Evolutionary conservation across 768 basidiomycete species (phyloP).

Genomic region (Tubosaeta sp.): DNA sequence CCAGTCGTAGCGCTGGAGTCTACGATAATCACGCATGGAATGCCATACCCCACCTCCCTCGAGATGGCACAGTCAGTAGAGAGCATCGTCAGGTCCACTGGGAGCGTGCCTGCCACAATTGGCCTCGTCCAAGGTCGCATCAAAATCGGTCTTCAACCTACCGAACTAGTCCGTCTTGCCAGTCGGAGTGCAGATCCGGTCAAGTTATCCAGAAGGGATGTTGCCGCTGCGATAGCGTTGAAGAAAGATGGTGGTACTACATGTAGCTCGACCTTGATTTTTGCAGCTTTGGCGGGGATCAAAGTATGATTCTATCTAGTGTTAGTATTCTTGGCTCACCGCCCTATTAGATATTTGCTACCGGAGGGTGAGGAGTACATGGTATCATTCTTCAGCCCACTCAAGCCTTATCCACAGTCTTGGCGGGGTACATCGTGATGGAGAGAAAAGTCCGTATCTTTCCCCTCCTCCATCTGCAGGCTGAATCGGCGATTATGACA

Average conservation of each 20-base stretch:
- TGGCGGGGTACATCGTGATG: conserved; percentile 82
- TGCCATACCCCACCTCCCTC: conserved; percentile 77
- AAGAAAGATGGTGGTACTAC: conserved; percentile 78
- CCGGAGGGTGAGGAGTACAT: conserved; percentile 70
- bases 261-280: conserved; percentile 68
- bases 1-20: conserved; percentile 91
- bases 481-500: conserved; percentile 29
- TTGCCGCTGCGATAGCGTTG: conserved; percentile 67
- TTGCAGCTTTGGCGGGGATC: conserved; percentile 80
- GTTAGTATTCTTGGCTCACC: conserved; percentile 6
- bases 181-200: conserved; percentile 43
- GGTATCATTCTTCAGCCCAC: not conserved
- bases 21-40: conserved; percentile 88
- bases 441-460: conserved; percentile 51
- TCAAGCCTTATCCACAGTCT: conserved; percentile 43
- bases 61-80: conserved; percentile 71
- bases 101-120: conserved; percentile 88
- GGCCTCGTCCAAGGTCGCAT: conserved; percentile 78
- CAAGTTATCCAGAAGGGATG: conserved; percentile 78
- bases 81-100: conserved; percentile 63
- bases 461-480: not conserved
- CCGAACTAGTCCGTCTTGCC: conserved; percentile 68
- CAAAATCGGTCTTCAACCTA: conserved; percentile 72
- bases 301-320: conserved; percentile 44
- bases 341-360: conserved; percentile 68